Evolutionary conservation across 352 stramenopile genomes (phyloP), one percentile per base, ranked within the genome.

Genomic region (Globisporangium iwayamae): DNA sequence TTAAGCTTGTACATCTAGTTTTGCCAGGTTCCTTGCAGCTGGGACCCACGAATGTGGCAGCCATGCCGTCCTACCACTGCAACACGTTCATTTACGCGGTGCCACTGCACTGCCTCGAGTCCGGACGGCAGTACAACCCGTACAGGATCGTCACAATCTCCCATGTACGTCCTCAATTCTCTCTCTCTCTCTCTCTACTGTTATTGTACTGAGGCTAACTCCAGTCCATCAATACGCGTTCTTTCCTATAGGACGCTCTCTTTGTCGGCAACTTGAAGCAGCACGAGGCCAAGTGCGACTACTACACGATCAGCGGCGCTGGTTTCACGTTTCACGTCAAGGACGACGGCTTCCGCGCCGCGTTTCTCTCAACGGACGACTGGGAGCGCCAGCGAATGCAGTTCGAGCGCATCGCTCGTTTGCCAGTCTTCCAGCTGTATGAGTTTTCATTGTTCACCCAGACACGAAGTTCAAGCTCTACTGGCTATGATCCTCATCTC

Each of bases 41-140:
- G 3, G 20, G 32, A 4, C 0, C 36, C 3, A 5, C 25, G 18
- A 55, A 34, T 9, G 25, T 48, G 25, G 7, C 22, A 20, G 2
- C 63, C 38, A 61, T 65, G 56, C 0, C 39, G 14, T 45, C 56
- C 36, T 66, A 61, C 25, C 67, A 76, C n/a, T 61, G 61, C 11
- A 74, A 87, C 30, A 86, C 80, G 1, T 93, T 93, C 60, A 68
- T 81, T 0, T 93, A 93, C 34, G 81, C 80, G 3, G 77, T 91
- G 2, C 84, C 84, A 13, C 57, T 72, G 1, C 80, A 90, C 39
- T 84, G 72, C 28, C 60, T 93, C 7, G 68, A 89, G n/a, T 54
- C 48, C 3, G 68, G 65, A 6, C 57, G 74, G 0, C 69, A 63
- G 11, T 90, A 90, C 60, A 79, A 93, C 30, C 84, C 84, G 1